Percentiles rank a stretch among this genome's conserved stretches.
These are phyloP conservation scores for Ascochyta viciae-villosae DNA, from an alignment of 2,329 filamentous ascomycete genomes.

Conservation along the genomic window DNA sequence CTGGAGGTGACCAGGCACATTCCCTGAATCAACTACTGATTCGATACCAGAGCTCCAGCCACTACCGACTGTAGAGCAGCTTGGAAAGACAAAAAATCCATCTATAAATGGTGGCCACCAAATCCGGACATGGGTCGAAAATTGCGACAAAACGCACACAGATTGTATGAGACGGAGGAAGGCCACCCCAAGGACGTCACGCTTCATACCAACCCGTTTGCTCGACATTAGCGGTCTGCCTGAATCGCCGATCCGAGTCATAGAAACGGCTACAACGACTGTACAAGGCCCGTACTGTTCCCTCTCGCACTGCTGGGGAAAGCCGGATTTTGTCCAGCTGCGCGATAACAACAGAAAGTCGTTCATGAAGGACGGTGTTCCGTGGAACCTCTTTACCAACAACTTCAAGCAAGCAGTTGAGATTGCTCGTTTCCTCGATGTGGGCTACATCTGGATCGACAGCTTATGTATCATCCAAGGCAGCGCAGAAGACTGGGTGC, in stretches of 20 bases:
- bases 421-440: constrained; percentile 26
- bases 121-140: constrained; percentile 25
- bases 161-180: constrained; percentile 25
- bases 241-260: constrained; percentile 13
- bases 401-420: constrained; percentile 39
- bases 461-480: constrained; percentile 31
- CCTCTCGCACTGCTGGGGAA: constrained; percentile 36
- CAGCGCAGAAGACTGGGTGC: constrained; percentile 23
- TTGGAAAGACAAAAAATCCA: constrained; percentile 19
- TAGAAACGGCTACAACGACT: constrained; percentile 21
- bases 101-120: constrained; percentile 3
- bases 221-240: constrained; percentile 21
- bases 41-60: constrained; percentile 5
- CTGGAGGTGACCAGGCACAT: no score
- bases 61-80: constrained; percentile 12
- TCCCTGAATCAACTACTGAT: not conserved
- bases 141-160: constrained; percentile 25
- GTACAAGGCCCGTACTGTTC: constrained; percentile 31
- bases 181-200: not conserved
- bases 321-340: constrained; percentile 16
- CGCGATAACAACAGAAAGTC: constrained; percentile 5
- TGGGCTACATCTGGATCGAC: constrained; percentile 41
- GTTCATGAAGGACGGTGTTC: constrained; percentile 27
- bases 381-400: constrained; percentile 19
- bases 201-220: constrained; percentile 32